A percentile compares a stretch with the other conserved stretches of the same genome.
These are phyloP conservation scores for Tetraselmis chui DNA, from an alignment of 139 green algal species.

Conservation along the genomic window DNA sequence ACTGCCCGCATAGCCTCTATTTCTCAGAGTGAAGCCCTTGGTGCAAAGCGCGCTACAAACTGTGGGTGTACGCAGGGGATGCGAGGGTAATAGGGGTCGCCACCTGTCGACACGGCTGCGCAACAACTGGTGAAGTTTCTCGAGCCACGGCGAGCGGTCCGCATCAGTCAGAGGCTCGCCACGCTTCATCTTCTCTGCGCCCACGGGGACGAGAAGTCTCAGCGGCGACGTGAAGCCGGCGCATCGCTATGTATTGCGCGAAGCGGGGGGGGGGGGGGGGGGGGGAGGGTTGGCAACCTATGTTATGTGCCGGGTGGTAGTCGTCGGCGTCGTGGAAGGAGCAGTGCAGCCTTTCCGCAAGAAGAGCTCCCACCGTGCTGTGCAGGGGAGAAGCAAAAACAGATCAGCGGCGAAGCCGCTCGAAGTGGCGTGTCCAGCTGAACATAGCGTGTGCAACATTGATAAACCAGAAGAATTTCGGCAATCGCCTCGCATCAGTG, in stretches of 20 bases:
- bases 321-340: background rate
- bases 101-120: background rate
- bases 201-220: no score
- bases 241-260: no score
- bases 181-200: background rate
- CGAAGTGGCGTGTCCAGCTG: background rate
- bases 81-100: background rate
- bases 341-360: background rate
- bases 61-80: no score
- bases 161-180: background rate
- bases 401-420: background rate
- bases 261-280: no score
- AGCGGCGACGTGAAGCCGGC: no score
- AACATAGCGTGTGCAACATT: no score
- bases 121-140: background rate
- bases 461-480: background rate
- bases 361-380: background rate
- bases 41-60: no score
- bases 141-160: background rate
- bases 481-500: background rate
- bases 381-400: no score
- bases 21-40: no score
- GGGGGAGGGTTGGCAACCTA: background rate
- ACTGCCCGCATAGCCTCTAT: no score
- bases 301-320: background rate